Conservation (phyloP, 2,329 filamentous ascomycete genomes). For the Fusarium newnesense region DNA sequence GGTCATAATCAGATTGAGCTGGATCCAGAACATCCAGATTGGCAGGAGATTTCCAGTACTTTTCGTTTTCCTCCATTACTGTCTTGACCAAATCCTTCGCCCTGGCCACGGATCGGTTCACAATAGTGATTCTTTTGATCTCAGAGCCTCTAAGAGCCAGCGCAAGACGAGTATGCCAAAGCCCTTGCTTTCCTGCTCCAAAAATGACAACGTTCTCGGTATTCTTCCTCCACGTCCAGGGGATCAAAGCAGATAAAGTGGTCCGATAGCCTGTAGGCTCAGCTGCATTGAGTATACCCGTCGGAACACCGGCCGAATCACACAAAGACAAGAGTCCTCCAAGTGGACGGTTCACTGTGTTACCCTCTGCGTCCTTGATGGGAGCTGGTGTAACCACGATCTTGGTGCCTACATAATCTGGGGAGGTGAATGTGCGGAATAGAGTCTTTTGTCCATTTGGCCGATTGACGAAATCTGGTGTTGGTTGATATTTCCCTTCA, state of each 20-base stretch:
- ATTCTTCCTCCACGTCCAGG: slow-evolving; percentile 57
- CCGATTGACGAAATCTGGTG: slow-evolving; percentile 31
- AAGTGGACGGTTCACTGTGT: slow-evolving; percentile 2
- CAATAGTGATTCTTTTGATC: slow-evolving; percentile 43
- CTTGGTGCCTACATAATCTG: slow-evolving; percentile 37
- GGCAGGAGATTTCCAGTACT: slow-evolving; percentile 26
- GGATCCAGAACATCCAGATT: slow-evolving; percentile 12
- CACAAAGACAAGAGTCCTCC: slow-evolving; percentile 29
- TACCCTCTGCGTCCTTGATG: background rate
- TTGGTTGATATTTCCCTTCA: slow-evolving; percentile 38
- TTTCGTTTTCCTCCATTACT: slow-evolving; percentile 24
- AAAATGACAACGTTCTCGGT: slow-evolving; percentile 70
- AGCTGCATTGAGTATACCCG: slow-evolving; percentile 70
- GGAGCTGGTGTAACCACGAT: slow-evolving; percentile 38
- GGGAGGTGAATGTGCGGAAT: slow-evolving; percentile 39
- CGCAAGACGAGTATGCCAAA: slow-evolving; percentile 76
- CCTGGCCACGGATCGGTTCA: slow-evolving; percentile 42
- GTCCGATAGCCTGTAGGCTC: slow-evolving; percentile 76
- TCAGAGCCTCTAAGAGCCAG: slow-evolving; percentile 58
- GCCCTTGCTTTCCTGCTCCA: slow-evolving; percentile 75
- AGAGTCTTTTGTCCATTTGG: slow-evolving; percentile 39
- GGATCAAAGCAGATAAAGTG: slow-evolving; percentile 69
- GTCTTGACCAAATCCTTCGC: slow-evolving; percentile 8
- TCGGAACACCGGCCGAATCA: slow-evolving; percentile 17
- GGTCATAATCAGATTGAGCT: slow-evolving; percentile 8